Evolutionary conservation across 108 stramenopile species (phyloP).

Genomic region (Cyclotella cryptica): DNA sequence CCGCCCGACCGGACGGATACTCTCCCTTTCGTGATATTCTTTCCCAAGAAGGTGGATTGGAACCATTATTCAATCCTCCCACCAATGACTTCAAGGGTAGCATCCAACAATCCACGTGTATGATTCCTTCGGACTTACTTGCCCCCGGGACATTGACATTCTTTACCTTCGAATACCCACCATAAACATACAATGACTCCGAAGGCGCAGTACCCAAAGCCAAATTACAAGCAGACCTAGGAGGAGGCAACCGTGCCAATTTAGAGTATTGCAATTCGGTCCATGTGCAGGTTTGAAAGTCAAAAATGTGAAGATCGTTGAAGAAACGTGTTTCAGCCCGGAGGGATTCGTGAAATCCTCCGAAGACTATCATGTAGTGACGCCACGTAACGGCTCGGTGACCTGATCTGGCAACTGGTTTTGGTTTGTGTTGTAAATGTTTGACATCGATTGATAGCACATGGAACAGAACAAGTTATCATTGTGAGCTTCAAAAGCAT

Average conservation of each 20-base stretch:
- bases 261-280: constrained; percentile 80
- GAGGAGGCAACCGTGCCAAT: constrained; percentile 75
- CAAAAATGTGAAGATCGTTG: constrained; percentile 83
- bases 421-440: not conserved
- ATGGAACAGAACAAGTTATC: not conserved
- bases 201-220: constrained; percentile 51
- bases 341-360: constrained; percentile 95
- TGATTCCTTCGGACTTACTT: constrained; percentile 73
- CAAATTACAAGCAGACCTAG: constrained; percentile 83
- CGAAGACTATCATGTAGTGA: constrained; percentile 94
- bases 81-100: constrained; percentile 73
- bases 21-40: constrained; percentile 72
- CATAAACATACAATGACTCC: constrained; percentile 75
- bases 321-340: constrained; percentile 79
- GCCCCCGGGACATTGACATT: constrained; percentile 41
- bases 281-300: constrained; percentile 84
- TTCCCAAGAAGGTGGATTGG: constrained; percentile 80
- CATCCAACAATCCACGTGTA: constrained; percentile 85
- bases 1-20: constrained; percentile 74
- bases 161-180: constrained; percentile 88
- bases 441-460: not conserved
- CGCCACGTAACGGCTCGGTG: constrained; percentile 92
- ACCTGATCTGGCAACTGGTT: constrained; percentile 79
- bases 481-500: no score
- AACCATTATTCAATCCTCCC: constrained; percentile 13